Evolutionary conservation across 768 basidiomycete species (phyloP).

Genomic region (Mycena rebaudengoi): DNA sequence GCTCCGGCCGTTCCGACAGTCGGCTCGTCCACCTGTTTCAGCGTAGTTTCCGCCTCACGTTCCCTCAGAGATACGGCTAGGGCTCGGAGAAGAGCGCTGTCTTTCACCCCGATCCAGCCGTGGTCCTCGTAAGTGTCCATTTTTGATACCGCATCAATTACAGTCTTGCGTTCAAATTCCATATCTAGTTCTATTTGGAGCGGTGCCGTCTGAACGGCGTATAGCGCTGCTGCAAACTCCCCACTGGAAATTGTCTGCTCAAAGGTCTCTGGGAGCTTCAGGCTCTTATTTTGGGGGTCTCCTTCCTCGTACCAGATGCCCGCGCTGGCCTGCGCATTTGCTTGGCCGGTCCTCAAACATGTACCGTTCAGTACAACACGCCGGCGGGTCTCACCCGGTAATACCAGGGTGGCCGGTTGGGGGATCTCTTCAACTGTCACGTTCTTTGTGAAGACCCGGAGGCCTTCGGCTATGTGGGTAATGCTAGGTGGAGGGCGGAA

Average conservation of each 20-base stretch:
- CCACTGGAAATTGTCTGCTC: neutral
- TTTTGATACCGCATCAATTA: neutral
- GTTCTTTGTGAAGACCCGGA: neutral
- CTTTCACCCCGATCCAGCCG: neutral
- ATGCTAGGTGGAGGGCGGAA: neutral
- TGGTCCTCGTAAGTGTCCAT: neutral
- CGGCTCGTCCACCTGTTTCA: too few relatives aligned
- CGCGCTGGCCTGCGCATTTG: neutral
- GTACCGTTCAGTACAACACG: neutral
- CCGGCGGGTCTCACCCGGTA: neutral
- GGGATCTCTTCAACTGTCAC: neutral
- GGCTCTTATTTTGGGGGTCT: neutral
- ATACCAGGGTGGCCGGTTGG: neutral
- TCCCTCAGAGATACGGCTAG: too few relatives aligned
- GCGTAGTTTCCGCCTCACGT: too few relatives aligned
- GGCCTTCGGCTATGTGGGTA: neutral
- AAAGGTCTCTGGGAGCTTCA: neutral
- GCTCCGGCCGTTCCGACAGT: too few relatives aligned
- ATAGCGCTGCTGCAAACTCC: neutral
- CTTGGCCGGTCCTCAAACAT: neutral
- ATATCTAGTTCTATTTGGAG: neutral
- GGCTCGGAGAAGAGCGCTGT: too few relatives aligned
- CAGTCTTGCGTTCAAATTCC: neutral
- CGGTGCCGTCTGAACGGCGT: neutral
- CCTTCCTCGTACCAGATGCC: neutral